These are phyloP conservation scores for Pleurotus salmoneostramineus DNA, from an alignment of 768 basidiomycete genomes.

Conservation along the genomic window DNA sequence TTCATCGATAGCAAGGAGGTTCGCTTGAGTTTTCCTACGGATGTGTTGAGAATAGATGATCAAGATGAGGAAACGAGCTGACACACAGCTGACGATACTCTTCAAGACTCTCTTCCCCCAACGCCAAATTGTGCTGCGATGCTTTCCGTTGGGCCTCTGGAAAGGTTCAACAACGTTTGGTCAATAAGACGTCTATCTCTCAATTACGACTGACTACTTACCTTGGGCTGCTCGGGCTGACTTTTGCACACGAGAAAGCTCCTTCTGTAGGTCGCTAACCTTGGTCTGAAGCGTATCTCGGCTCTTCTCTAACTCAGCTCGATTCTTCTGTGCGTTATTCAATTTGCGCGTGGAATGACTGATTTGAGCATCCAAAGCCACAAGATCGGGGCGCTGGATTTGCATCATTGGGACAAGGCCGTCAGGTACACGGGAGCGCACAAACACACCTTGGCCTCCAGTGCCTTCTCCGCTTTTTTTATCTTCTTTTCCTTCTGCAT, in stretches of 20 bases:
- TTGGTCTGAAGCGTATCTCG: constrained; percentile 40
- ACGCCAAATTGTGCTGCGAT: constrained; percentile 69
- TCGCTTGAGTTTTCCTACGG: constrained; percentile 74
- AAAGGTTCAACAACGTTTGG: background rate
- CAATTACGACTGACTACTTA: constrained; percentile 22
- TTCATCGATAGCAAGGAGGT: constrained; percentile 77
- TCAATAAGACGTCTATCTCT: no score
- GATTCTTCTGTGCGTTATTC: constrained; percentile 60
- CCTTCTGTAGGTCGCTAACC: constrained; percentile 54
- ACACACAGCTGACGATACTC: constrained; percentile 83
- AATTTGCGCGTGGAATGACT: constrained; percentile 79
- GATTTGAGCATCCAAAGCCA: constrained; percentile 83
- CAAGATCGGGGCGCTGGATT: constrained; percentile 75
- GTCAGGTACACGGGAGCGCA: background rate
- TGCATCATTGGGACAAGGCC: no score
- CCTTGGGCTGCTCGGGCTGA: constrained; percentile 81
- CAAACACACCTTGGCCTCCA: constrained; percentile 71
- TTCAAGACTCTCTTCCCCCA: constrained; percentile 80
- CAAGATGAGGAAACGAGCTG: background rate
- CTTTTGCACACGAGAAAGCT: constrained; percentile 60
- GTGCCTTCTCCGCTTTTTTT: constrained; percentile 85
- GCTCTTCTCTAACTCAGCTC: constrained; percentile 60
- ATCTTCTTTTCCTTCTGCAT: constrained; percentile 84
- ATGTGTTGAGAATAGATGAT: background rate
- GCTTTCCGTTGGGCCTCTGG: constrained; percentile 72